These are phyloP conservation scores for Fraxinus greggii DNA, from an alignment of 305 asterid genomes.

Conservation along the genomic window DNA sequence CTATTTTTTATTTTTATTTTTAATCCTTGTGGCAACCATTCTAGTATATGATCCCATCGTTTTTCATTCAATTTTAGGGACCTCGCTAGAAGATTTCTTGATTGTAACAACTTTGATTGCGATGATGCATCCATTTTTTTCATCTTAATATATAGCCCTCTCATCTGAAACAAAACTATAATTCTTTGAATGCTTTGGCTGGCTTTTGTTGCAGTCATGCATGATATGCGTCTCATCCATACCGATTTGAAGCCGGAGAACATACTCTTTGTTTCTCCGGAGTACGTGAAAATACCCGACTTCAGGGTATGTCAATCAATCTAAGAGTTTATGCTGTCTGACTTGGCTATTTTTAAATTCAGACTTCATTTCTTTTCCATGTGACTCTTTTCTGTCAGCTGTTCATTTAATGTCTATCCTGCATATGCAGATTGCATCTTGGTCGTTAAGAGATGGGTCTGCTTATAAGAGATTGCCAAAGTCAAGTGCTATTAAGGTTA, in stretches of 20 bases:
- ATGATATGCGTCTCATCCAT: slow-evolving; percentile 80
- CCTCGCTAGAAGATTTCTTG: not conserved
- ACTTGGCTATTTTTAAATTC: not conserved
- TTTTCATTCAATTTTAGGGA: not conserved
- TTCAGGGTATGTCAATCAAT: slow-evolving; percentile 52
- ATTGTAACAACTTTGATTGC: not conserved
- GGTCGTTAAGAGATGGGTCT: slow-evolving; percentile 64
- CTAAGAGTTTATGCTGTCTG: not conserved
- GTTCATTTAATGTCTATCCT: not conserved
- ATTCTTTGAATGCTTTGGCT: not conserved
- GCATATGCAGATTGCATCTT: slow-evolving; percentile 57
- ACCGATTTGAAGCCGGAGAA: slow-evolving; percentile 95
- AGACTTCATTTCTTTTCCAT: not conserved
- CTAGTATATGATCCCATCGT: not conserved
- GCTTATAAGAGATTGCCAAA: slow-evolving; percentile 72
- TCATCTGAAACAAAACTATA: not conserved
- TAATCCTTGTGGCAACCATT: not conserved
- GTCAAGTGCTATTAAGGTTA: slow-evolving; percentile 84
- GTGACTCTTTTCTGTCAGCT: not conserved
- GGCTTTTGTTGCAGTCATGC: slow-evolving; percentile 66
- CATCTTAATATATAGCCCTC: not conserved
- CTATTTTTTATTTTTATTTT: not conserved
- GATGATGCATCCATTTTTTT: not conserved
- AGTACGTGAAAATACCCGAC: slow-evolving; percentile 71
- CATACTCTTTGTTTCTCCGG: slow-evolving; percentile 81